Evolutionary conservation across 768 basidiomycete genomes (phyloP).

Genomic region (Boletellus emodensis): DNA sequence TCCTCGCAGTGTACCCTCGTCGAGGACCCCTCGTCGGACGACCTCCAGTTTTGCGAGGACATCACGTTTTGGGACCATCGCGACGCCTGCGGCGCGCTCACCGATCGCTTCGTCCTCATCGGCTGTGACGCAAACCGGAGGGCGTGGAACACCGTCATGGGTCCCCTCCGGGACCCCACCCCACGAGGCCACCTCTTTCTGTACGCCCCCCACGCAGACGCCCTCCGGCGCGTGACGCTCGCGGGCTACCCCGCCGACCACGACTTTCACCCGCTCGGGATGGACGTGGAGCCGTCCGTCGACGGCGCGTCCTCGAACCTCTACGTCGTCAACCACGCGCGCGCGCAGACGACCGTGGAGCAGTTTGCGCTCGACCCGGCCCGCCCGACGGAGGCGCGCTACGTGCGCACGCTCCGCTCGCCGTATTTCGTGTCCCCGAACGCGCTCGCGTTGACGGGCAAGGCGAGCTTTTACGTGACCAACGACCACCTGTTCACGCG

Average conservation of each 20-base stretch:
- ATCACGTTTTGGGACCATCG: slow-evolving; percentile 60
- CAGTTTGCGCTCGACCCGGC: slow-evolving; percentile 55
- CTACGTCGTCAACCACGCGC: slow-evolving; percentile 69
- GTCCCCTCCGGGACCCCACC: slow-evolving; percentile 56
- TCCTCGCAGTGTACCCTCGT: slow-evolving; percentile 43
- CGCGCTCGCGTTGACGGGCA: slow-evolving; percentile 59
- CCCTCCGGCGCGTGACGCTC: slow-evolving; percentile 41
- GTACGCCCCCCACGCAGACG: slow-evolving; percentile 30
- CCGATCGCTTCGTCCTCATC: slow-evolving; percentile 43
- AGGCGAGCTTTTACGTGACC: slow-evolving; percentile 65
- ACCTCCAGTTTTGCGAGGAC: slow-evolving; percentile 58
- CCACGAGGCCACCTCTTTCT: slow-evolving; percentile 63
- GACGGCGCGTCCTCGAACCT: slow-evolving; percentile 49
- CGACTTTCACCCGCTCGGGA: slow-evolving; percentile 71
- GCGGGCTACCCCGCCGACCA: slow-evolving; percentile 51
- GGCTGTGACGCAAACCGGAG: slow-evolving; percentile 44
- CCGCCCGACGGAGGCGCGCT: slow-evolving; percentile 39
- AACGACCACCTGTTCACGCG: slow-evolving; percentile 71
- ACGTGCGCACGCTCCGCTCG: slow-evolving; percentile 59
- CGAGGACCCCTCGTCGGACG: slow-evolving; percentile 28
- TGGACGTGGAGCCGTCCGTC: slow-evolving; percentile 53
- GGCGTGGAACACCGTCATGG: slow-evolving; percentile 76
- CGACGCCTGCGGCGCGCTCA: slow-evolving; percentile 35
- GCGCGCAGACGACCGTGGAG: slow-evolving; percentile 58
- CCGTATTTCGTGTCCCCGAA: slow-evolving; percentile 64